Evolutionary conservation across 345 rosid genomes (phyloP).

Genomic region (Brassica cretica): DNA sequence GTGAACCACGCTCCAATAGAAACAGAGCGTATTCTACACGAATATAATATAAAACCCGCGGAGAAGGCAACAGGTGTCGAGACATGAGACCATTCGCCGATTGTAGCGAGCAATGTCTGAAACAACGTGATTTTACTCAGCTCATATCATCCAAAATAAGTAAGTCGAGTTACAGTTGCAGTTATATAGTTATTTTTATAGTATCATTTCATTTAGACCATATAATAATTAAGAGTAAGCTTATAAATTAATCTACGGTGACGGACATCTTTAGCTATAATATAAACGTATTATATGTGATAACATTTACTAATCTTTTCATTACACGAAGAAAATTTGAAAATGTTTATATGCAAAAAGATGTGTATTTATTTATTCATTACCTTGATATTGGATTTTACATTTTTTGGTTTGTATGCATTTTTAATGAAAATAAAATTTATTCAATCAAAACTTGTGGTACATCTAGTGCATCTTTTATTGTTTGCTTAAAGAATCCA

Average conservation of each 20-base stretch:
- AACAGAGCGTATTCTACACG: slow-evolving; percentile 8
- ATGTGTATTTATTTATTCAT: background rate
- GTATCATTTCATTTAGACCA: background rate
- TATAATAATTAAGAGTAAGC: background rate
- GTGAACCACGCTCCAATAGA: slow-evolving; percentile 9
- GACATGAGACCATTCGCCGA: slow-evolving; percentile 31
- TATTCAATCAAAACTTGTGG: too few relatives aligned
- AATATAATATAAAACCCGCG: background rate
- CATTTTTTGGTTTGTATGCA: background rate
- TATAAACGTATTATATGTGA: background rate
- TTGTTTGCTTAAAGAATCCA: too few relatives aligned
- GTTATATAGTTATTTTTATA: slow-evolving; percentile 9
- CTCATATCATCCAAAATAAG: slow-evolving; percentile 42
- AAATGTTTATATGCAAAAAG: background rate
- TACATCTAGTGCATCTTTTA: too few relatives aligned
- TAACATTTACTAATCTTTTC: background rate
- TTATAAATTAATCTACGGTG: background rate
- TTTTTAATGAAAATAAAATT: background rate
- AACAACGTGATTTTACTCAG: slow-evolving; percentile 31
- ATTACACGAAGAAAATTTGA: background rate
- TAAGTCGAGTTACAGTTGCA: slow-evolving; percentile 40
- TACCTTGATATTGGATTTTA: background rate
- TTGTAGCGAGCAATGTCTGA: slow-evolving; percentile 42
- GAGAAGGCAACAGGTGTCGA: slow-evolving; percentile 42
- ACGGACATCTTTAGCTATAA: background rate